Conservation (phyloP, 2,329 filamentous ascomycete species). For the Paracorniculantispora psalliotae region DNA sequence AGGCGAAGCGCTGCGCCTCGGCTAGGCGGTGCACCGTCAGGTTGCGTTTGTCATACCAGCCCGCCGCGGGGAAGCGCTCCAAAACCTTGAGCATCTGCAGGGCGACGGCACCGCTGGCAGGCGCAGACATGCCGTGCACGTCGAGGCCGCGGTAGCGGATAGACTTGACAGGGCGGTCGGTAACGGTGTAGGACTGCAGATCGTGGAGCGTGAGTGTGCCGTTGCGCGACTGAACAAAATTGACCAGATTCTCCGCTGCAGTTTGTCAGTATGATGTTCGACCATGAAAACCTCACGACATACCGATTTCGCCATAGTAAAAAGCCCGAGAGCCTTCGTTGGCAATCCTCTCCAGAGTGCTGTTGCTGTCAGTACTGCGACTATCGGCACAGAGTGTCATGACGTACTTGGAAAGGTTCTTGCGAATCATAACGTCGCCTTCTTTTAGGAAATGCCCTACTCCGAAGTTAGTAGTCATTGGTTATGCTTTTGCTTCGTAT, state of each 20-base stretch:
- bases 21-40: conserved; percentile 76
- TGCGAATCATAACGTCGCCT: conserved; percentile 74
- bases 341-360: conserved; percentile 72
- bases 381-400: background rate
- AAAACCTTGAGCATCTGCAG: conserved; percentile 77
- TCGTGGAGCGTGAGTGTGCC: conserved; percentile 86
- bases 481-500: background rate
- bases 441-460: conserved; percentile 59
- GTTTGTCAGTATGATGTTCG: too few relatives aligned
- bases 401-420: conserved; percentile 61
- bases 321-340: conserved; percentile 67
- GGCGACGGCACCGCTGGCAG: conserved; percentile 72
- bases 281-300: too few relatives aligned
- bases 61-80: conserved; percentile 64
- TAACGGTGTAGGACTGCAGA: conserved; percentile 65
- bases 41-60: conserved; percentile 45
- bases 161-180: conserved; percentile 57
- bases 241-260: conserved; percentile 65
- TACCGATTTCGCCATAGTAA: conserved; percentile 63
- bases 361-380: conserved; percentile 18
- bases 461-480: background rate
- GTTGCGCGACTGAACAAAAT: conserved; percentile 60
- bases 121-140: conserved; percentile 65
- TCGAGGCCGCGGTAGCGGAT: conserved; percentile 66
- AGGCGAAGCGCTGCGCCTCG: conserved; percentile 87